Evolutionary conservation across 768 basidiomycete genomes (phyloP).

Genomic region (Rickenella mellea): DNA sequence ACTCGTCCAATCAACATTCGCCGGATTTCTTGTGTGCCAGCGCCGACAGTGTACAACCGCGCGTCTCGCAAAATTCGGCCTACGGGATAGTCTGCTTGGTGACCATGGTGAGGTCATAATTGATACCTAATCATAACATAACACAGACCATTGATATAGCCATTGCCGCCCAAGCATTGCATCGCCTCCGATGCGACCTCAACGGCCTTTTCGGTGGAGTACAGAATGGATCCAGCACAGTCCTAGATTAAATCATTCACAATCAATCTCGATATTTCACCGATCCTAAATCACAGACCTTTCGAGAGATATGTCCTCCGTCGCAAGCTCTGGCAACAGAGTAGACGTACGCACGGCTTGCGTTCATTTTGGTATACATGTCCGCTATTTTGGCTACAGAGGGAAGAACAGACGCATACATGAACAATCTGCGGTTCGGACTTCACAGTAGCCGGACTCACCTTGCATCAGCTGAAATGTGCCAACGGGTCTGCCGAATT

Average conservation of each 20-base stretch:
- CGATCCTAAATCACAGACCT: slow-evolving; percentile 35
- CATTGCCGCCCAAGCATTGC: slow-evolving; percentile 93
- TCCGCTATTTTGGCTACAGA: slow-evolving; percentile 69
- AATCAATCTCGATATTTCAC: background rate
- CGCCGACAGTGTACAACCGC: slow-evolving; percentile 85
- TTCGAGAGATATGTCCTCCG: slow-evolving; percentile 62
- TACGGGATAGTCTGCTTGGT: slow-evolving; percentile 68
- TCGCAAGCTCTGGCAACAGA: slow-evolving; percentile 89
- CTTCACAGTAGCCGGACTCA: slow-evolving; percentile 22
- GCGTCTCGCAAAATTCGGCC: slow-evolving; percentile 85
- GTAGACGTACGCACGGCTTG: slow-evolving; percentile 86
- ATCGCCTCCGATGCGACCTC: slow-evolving; percentile 87
- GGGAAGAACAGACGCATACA: background rate
- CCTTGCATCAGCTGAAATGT: slow-evolving; percentile 97
- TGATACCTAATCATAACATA: background rate
- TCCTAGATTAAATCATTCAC: slow-evolving; percentile 42
- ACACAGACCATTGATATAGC: slow-evolving; percentile 80
- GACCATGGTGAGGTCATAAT: background rate
- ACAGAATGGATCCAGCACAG: slow-evolving; percentile 90
- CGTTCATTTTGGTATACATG: slow-evolving; percentile 91
- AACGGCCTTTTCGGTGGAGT: slow-evolving; percentile 86
- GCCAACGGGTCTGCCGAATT: slow-evolving; percentile 81
- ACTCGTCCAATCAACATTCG: slow-evolving; percentile 92
- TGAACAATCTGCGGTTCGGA: slow-evolving; percentile 2
- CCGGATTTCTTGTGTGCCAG: slow-evolving; percentile 94